phyloP scores from a whole-genome alignment of 2,329 filamentous ascomycete species.

The Botrytis paeoniae region DNA sequence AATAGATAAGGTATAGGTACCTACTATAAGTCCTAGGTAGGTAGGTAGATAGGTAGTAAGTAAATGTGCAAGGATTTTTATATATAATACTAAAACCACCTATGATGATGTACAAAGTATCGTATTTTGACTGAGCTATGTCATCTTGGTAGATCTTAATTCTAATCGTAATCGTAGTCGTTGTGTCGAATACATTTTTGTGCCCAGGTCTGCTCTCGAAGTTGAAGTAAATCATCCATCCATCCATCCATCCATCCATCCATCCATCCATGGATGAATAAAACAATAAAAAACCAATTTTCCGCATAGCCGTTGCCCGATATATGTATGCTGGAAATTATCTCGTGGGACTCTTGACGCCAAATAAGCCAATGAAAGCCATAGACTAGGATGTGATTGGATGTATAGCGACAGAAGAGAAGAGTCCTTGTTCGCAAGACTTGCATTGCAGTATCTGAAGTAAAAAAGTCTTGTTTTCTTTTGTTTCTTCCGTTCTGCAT shows the following conservation, averaged over 20 bases:
- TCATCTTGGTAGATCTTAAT: not conserved
- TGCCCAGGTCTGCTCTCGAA: not conserved
- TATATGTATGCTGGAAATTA: not conserved
- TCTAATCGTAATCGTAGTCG: not conserved
- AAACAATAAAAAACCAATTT: not conserved
- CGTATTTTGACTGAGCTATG: not conserved
- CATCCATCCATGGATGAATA: no score
- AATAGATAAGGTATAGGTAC: no score
- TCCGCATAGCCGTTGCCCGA: constrained; percentile 8
- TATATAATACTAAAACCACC: no score
- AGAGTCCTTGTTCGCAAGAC: not conserved
- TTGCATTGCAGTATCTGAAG: not conserved
- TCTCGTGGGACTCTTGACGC: constrained; percentile 11
- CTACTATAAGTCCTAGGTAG: no score
- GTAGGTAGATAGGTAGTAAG: not conserved
- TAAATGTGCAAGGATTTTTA: not conserved
- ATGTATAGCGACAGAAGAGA: not conserved
- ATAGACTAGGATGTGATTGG: not conserved
- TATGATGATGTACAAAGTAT: not conserved
- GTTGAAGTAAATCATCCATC: not conserved
- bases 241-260: not conserved
- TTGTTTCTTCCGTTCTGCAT: not conserved
- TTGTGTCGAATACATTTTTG: not conserved
- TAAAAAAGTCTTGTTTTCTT: constrained; percentile 5
- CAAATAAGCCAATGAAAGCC: not conserved